A percentile compares a stretch with the other conserved stretches of the same genome.
These are phyloP conservation scores for Lycium barbarum DNA, from an alignment of 257 asterid species.

Conservation along the genomic window DNA sequence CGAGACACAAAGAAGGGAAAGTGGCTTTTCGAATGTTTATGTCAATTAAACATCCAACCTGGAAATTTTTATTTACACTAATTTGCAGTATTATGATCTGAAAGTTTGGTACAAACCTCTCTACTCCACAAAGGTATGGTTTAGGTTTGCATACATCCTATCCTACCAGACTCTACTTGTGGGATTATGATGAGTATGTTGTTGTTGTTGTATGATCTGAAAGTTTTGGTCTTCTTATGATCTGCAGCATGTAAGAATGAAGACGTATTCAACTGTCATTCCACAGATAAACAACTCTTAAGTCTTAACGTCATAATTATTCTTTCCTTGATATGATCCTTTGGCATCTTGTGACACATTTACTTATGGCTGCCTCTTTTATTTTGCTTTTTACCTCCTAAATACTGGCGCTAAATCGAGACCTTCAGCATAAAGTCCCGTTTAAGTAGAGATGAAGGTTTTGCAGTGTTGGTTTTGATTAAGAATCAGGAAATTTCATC, in stretches of 20 bases:
- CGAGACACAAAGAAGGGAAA: neutral
- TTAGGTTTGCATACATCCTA: too few species aligned
- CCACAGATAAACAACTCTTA: conserved; percentile 2
- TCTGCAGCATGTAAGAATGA: neutral
- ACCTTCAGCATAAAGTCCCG: neutral
- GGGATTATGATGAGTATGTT: too few species aligned
- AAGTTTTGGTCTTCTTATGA: conserved; percentile 6
- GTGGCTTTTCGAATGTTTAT: neutral
- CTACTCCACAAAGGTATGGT: too few species aligned
- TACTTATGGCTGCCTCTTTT: neutral
- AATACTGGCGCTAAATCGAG: neutral
- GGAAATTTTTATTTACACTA: neutral
- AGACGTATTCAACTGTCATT: neutral
- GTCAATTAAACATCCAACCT: neutral
- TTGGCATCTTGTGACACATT: neutral
- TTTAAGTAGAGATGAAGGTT: neutral
- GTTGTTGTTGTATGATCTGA: neutral
- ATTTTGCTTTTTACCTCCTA: neutral
- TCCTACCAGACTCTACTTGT: too few species aligned
- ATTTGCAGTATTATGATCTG: neutral
- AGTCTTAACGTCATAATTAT: neutral
- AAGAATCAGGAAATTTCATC: neutral
- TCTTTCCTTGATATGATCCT: neutral
- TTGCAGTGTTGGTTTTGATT: neutral
- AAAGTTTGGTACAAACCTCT: neutral